Base-by-base conservation (phyloP, 768 basidiomycete species). In the Auricularia sp. region DNA sequence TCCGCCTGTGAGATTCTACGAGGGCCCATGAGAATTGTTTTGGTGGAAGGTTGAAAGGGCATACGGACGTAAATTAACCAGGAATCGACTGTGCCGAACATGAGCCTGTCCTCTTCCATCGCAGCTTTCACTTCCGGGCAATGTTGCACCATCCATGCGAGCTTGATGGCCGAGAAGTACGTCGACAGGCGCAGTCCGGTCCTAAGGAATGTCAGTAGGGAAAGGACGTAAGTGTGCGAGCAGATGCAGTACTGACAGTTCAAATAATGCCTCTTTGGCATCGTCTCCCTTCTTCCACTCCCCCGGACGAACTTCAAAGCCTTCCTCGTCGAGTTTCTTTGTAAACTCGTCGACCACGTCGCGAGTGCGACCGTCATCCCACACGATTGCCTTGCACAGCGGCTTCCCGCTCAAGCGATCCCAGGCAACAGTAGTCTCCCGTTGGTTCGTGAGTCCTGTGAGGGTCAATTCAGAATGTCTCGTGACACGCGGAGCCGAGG, bases 111-210 rank as follows among this genome's bases (percentile, higher is more conserved):
- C 44, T 83, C 76, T 45, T 89, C 85, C 71, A 94, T 88, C 0
- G 97, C 95, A 54, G 83, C 80, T 39, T 80, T 75, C 64, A 98
- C 93, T 36, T 86, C 84, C 3, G 82, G 80, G 71, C 88, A 77
- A 72, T 98, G 86, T 73, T 96, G 90, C 67, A 96, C 85, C 90
- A 99, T 93, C 96, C 96, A 99, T 56, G 90, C 85, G 67, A 97
- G 81, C 77, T 98, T 98, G 74, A 97, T 88, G 18, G 89, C 96
- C 29, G 95, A 97, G 78, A 99, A 99, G 77, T 99, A 99, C 0
- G 96, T 98, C 16, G 95, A 97, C 7, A 98, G 81, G n/a, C 90
- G 91, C 45, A 97, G 83, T 39, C 95, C 95, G 61, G 94, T 95
- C 66, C 92, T 96, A 68, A 35, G 42, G 61, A 37, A 59, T 59